Evolutionary conservation across 148 eudicot species (phyloP), one percentile per base, ranked within the genome.

Genomic region (Talinum fruticosum): DNA sequence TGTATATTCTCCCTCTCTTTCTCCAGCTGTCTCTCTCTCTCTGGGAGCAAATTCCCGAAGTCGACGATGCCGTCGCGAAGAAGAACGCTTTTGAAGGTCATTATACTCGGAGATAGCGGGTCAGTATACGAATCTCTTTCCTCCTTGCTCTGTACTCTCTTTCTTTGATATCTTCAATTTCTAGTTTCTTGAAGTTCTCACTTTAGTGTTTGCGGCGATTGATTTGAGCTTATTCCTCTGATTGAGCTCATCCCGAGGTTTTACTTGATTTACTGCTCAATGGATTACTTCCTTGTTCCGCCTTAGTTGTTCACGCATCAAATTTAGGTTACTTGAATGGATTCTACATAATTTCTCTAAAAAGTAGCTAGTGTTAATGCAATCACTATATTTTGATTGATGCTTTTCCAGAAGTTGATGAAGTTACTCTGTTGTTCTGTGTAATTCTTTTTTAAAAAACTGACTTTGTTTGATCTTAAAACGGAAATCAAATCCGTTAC

Each of bases 61-160:
- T 41, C 73, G 26, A 71, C 35, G 69, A 94, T 94, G 98, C 91
- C 98, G 75, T 89, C 98, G 23, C 90, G 98, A 26, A 77, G 98
- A 44, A 87, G 98, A 79, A 91, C 97, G 38, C 96, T 94, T 74
- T 87, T 94, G 75, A 94, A 94, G 82, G 98, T 94, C 81, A 94
- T 94, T 45, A 94, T 95, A 78, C 99, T 95, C 85, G 97, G 98
- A 71, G 98, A 94, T 79, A 94, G 98, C 86, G 98, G 98, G 98
- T 94, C 24, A 54, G 79, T 79, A 51, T 35, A 36, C 64, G 8
- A 8, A 8, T 0, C 26, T 30, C 47, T 41, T 16, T n/a, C n/a
- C n/a, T n/a, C n/a, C n/a, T n/a, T n/a, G n/a, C 47, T 41, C 13
- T 41, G 12, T 8, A 3, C 8, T 4, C 71, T 47, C 65, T 35